These are phyloP conservation scores for Daldinia grandis DNA, from an alignment of 495 filamentous ascomycete species.

Conservation along the genomic window DNA sequence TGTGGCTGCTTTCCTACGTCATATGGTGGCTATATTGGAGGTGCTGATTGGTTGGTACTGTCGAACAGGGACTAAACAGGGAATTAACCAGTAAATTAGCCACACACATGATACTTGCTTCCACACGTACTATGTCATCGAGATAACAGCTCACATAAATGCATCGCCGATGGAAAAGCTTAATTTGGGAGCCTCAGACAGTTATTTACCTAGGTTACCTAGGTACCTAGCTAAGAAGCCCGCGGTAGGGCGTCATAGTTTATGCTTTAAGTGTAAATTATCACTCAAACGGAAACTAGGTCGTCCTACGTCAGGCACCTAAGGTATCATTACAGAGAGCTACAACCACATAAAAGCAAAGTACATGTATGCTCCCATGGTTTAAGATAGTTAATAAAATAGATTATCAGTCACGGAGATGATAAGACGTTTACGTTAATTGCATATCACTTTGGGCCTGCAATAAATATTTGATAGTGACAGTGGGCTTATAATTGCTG, in stretches of 20 bases:
- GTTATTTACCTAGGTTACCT: too few relatives aligned
- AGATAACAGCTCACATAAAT: conserved; percentile 10
- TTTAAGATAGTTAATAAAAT: too few relatives aligned
- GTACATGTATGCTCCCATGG: too few relatives aligned
- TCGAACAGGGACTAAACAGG: conserved; percentile 26
- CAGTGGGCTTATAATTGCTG: too few relatives aligned
- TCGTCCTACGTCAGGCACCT: too few relatives aligned
- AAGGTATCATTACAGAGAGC: too few relatives aligned
- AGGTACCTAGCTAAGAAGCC: not conserved
- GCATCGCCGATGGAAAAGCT: not conserved
- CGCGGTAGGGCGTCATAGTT: not conserved
- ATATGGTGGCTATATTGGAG: conserved; percentile 18
- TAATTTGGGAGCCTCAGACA: not conserved
- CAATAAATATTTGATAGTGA: too few relatives aligned
- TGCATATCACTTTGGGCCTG: too few relatives aligned
- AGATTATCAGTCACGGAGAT: too few relatives aligned
- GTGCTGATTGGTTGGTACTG: conserved; percentile 10
- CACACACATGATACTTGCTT: conserved; percentile 13
- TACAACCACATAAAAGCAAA: too few relatives aligned
- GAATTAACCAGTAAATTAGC: conserved; percentile 23
- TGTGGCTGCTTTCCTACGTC: conserved; percentile 30
- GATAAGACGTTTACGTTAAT: too few relatives aligned
- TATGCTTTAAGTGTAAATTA: not conserved
- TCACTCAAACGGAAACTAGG: too few relatives aligned
- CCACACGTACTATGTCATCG: conserved; percentile 26